Percentiles rank a stretch among this genome's conserved stretches.
phyloP scores from a whole-genome alignment of 495 filamentous ascomycete species.

The Mytilinidion resinicola region DNA sequence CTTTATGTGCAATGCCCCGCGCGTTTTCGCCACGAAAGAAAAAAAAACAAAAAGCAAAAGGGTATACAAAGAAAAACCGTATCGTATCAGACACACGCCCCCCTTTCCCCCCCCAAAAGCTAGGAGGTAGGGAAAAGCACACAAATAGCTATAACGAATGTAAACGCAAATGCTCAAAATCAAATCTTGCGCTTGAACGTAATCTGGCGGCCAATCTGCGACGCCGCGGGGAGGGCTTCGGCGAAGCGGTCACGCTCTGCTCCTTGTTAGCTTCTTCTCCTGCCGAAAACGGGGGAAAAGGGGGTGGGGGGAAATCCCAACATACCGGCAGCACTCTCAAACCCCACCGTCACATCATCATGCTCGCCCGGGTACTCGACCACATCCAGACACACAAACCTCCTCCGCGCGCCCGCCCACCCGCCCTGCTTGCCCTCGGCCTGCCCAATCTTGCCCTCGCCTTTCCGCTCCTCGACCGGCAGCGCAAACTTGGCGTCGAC shows the following conservation, averaged over 20 bases:
- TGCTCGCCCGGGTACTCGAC: slow-evolving; percentile 84
- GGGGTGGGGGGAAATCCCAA: slow-evolving; percentile 12
- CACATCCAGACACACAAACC: slow-evolving; percentile 76
- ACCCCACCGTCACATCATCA: slow-evolving; percentile 79
- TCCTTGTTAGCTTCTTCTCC: slow-evolving; percentile 17
- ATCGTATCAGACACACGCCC: no score
- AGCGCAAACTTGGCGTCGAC: slow-evolving; percentile 87
- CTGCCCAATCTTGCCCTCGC: slow-evolving; percentile 25
- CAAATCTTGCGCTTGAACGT: slow-evolving; percentile 30
- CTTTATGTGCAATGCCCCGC: no score
- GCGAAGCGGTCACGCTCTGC: slow-evolving; percentile 35
- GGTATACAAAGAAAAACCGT: no score
- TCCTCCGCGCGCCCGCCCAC: slow-evolving; percentile 49
- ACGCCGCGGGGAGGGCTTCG: slow-evolving; percentile 32
- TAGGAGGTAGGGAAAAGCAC: no score
- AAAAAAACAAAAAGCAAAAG: no score
- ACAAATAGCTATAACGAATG: no score
- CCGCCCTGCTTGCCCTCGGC: slow-evolving; percentile 18
- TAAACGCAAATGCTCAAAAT: no score
- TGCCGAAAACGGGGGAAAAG: not conserved
- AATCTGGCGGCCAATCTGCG: slow-evolving; percentile 24
- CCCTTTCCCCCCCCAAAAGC: no score
- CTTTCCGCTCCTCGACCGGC: slow-evolving; percentile 40
- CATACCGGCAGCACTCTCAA: slow-evolving; percentile 74
- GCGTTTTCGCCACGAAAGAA: no score